Evolutionary conservation across 768 basidiomycete genomes (phyloP), one percentile per base, ranked within the genome.

Genomic region (Kondoa subrosea): DNA sequence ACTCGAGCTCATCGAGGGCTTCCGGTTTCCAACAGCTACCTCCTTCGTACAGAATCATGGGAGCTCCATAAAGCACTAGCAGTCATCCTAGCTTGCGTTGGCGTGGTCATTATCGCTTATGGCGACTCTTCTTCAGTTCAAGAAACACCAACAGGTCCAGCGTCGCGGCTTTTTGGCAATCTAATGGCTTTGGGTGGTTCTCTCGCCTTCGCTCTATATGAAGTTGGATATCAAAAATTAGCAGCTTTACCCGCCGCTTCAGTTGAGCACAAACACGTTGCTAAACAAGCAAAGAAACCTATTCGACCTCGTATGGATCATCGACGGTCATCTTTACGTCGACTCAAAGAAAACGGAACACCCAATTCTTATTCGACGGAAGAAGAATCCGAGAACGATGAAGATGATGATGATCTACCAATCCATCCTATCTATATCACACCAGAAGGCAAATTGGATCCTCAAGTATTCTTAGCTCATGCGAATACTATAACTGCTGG

Each of bases 391-490:
- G 66, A 21, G 26, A 71, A 71, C 17, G 58, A 31, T 4, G 25
- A 30, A 29, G 57, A 21, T 17, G 59, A 27, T 27, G 17, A 59
- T 61, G 56, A 25, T 25, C 50, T n/a, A 30, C 58, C 26, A 29
- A n/a, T 29, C 32, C 67, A 8, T 30, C 69, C 56, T 30, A 62
- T 29, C 50, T 56, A 71, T 56, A 61, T 63, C 3, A 31, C 30
- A 15, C 29, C 67, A 3, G 74, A 79, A 14, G 76, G 80, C 32
- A 75, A 78, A 31, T 75, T 81, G 34, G 81, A 83, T 70, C 82
- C 83, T 1, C 85, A 85, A 0, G 89, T 91, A 2, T 87, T 91
- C 68, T 89, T 88, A 8, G 79, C 92, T 17, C 82, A 91, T 77
- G 81, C 91, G 33, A 92, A 91, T 73, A 77, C 91, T 67, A 73